Base-by-base conservation (phyloP, 139 green algal genomes). In the Spirogloea muscicola region DNA sequence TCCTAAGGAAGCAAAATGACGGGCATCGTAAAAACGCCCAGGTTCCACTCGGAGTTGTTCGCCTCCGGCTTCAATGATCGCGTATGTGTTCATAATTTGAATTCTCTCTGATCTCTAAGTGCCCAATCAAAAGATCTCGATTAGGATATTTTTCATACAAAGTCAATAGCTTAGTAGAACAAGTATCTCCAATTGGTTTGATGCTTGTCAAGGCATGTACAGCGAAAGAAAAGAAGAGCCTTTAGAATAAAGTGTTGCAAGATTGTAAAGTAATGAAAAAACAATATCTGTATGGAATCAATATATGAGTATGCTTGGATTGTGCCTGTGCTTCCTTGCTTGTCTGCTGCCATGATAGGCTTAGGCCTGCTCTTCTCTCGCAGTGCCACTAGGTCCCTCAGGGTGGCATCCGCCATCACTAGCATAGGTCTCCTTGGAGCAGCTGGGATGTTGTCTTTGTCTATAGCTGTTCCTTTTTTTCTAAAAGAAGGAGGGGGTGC, bases 241-340 rank as follows among this genome's bases (percentile, higher is more conserved):
- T 2, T 58, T 58, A 58, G 29, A n/a, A 34, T 34, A 25, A 34
- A 58, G 27, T 34, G 48, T 58, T 58, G 29, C 29, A 58, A 58
- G 48, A 25, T 34, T 58, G 48, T 58, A 58, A 58, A 58, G 3
- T 58, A 58, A 34, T 58, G 27, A 25, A 58, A 58, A 21, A n/a
- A n/a, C n/a, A 16, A 58, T 58, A 25, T 25, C n/a, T 34, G n/a
- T 58, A 58, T 58, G 48, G n/a, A 58, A 58, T 25, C 29, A 58
- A 58, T 25, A 58, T 58, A 58, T 58, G n/a, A 58, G 29, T 58
- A 58, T 58, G 48, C 48, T 58, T 58, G 48, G 48, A n/a, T 58
- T 2, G 48, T 58, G 48, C 48, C 48, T 34, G 29, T 58, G 29
- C 48, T 58, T 58, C 48, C 48, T 58, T 3, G n/a, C 29, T 58